Evolutionary conservation across 2,329 filamentous ascomycete genomes (phyloP).

Genomic region (Trichoderma sp.): DNA sequence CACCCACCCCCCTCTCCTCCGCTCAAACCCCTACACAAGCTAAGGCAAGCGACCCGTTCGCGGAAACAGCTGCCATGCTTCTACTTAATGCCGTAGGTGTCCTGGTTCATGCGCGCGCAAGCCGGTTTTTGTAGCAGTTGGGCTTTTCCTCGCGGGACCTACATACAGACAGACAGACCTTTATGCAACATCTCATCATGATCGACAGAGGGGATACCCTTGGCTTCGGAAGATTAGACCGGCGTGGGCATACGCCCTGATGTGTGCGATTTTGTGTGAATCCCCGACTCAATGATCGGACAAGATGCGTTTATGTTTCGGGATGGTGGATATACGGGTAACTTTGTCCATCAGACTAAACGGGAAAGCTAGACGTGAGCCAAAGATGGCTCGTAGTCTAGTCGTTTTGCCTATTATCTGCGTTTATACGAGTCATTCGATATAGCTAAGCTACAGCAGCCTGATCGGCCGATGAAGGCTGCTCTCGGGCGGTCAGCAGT

Average conservation of each 20-base stretch:
- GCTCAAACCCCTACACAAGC: slow-evolving; percentile 6
- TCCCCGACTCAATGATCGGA: slow-evolving; percentile 1
- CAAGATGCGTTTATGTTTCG: not conserved
- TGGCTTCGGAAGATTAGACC: not conserved
- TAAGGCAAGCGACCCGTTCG: slow-evolving; percentile 14
- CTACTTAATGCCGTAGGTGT: not conserved
- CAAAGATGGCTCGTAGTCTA: not conserved
- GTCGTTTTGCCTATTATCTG: not conserved
- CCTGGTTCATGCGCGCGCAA: slow-evolving; percentile 19
- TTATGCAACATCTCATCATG: slow-evolving; percentile 21
- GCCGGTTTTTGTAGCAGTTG: not conserved
- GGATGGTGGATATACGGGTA: not conserved
- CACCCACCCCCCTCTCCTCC: not conserved
- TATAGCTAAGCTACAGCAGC: not conserved
- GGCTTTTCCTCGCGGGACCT: not conserved
- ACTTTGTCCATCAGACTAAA: not conserved
- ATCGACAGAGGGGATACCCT: not conserved
- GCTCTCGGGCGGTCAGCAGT: not conserved
- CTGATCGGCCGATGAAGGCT: not conserved
- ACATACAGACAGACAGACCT: not conserved
- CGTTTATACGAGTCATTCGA: not conserved
- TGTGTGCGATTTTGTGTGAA: not conserved
- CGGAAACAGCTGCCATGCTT: not conserved
- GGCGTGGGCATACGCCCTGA: slow-evolving; percentile 2
- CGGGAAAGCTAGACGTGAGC: not conserved